These are phyloP conservation scores for Phytophthora constricta DNA, from an alignment of 352 stramenopile species.

Conservation along the genomic window DNA sequence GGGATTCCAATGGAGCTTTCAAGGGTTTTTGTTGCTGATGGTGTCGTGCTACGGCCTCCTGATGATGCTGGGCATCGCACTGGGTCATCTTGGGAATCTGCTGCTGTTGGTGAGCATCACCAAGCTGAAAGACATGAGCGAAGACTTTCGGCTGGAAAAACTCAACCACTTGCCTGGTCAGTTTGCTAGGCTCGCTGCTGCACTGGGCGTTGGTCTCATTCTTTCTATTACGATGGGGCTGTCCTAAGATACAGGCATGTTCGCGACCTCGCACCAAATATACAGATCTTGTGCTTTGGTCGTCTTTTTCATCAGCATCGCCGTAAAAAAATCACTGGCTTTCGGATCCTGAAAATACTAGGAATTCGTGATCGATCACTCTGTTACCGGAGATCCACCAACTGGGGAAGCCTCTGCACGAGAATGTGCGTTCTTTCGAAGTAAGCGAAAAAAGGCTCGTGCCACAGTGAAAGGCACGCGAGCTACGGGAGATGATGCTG, in stretches of 20 bases:
- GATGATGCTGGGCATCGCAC: slow-evolving; percentile 48
- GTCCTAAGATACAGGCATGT: slow-evolving; percentile 16
- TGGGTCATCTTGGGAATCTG: slow-evolving; percentile 76
- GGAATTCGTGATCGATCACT: slow-evolving; percentile 3
- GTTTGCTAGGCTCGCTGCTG: slow-evolving; percentile 51
- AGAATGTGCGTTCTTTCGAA: slow-evolving; percentile 50
- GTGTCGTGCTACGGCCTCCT: slow-evolving; percentile 65
- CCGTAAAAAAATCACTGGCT: too few species aligned
- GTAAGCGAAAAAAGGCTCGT: slow-evolving; percentile 70
- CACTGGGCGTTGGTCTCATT: slow-evolving; percentile 55
- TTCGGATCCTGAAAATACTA: too few species aligned
- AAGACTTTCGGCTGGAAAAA: slow-evolving; percentile 74
- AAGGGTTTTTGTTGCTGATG: slow-evolving; percentile 68
- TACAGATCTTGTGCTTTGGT: too few species aligned
- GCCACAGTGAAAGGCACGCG: slow-evolving; percentile 70
- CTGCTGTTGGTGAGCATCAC: slow-evolving; percentile 61
- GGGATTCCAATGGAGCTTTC: slow-evolving; percentile 67
- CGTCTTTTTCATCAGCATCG: too few species aligned
- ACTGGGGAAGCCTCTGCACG: slow-evolving; percentile 17
- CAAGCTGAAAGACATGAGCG: slow-evolving; percentile 70
- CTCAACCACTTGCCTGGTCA: slow-evolving; percentile 62
- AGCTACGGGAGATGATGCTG: slow-evolving; percentile 32
- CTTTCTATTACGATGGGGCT: slow-evolving; percentile 63
- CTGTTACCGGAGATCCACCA: slow-evolving; percentile 2
- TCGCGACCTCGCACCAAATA: not conserved